Evolutionary conservation across 2,329 filamentous ascomycete species (phyloP).

Genomic region (Paracoccidioides brasiliensis): DNA sequence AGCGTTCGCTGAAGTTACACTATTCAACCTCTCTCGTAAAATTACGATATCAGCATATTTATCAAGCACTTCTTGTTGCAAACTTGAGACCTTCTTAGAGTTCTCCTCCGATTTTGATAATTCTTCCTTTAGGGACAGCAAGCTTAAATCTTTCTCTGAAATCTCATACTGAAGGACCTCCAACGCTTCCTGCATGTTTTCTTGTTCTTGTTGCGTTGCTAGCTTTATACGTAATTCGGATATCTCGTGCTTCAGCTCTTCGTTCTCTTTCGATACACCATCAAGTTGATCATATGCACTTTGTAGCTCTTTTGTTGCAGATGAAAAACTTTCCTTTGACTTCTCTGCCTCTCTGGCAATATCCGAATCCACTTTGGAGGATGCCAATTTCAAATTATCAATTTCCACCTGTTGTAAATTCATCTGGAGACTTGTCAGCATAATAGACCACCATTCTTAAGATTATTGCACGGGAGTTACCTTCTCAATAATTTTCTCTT

Average conservation of each 20-base stretch:
- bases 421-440: slow-evolving; percentile 2
- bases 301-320: neutral
- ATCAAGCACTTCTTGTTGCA: slow-evolving; percentile 15
- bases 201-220: slow-evolving; percentile 1
- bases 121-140: slow-evolving; percentile 10
- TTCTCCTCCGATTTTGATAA: slow-evolving; percentile 17
- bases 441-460: neutral
- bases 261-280: slow-evolving; percentile 10
- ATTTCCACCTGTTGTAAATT: slow-evolving; percentile 9
- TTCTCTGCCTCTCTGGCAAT: slow-evolving; percentile 12
- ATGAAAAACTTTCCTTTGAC: slow-evolving; percentile 13
- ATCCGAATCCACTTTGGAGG: slow-evolving; percentile 10
- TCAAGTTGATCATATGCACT: slow-evolving; percentile 1
- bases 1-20: slow-evolving; percentile 15
- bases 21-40: slow-evolving; percentile 18
- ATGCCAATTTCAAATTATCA: slow-evolving; percentile 12
- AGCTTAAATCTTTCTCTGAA: slow-evolving; percentile 22
- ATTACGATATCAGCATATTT: slow-evolving; percentile 11
- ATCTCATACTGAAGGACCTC: slow-evolving; percentile 15
- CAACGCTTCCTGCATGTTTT: slow-evolving; percentile 6
- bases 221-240: slow-evolving; percentile 3
- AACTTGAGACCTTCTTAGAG: slow-evolving; percentile 17
- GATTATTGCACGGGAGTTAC: slow-evolving; percentile 1
- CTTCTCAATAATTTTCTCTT: slow-evolving; percentile 1
- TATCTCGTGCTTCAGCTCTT: slow-evolving; percentile 9